phyloP scores from a whole-genome alignment of 2,329 filamentous ascomycete species.

The Coniella lustricola region DNA sequence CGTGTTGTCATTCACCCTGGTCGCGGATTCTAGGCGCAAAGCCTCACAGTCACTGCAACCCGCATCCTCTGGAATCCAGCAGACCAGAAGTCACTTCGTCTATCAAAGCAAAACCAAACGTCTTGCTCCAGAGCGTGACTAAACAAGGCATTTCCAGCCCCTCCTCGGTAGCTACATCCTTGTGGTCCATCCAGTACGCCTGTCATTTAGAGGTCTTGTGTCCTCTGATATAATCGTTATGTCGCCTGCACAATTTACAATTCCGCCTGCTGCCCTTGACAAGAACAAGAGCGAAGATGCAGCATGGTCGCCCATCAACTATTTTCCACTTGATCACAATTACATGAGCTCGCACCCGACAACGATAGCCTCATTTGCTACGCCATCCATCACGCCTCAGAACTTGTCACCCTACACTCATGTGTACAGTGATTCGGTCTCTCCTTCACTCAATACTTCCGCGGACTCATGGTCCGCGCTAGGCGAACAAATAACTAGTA shows the following conservation, averaged over 20 bases:
- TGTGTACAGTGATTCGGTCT: slow-evolving; percentile 31
- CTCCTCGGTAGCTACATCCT: slow-evolving; percentile 7
- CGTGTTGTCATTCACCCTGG: not conserved
- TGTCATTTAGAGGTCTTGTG: slow-evolving; percentile 10
- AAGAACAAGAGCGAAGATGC: slow-evolving; percentile 11
- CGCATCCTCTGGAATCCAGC: slow-evolving; percentile 3
- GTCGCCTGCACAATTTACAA: slow-evolving; percentile 15
- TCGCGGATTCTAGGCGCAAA: not conserved
- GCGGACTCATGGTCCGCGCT: slow-evolving; percentile 41
- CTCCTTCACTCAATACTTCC: slow-evolving; percentile 37
- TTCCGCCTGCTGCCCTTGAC: slow-evolving; percentile 15
- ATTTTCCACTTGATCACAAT: slow-evolving; percentile 2
- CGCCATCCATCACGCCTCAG: slow-evolving; percentile 30
- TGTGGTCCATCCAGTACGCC: slow-evolving; percentile 10
- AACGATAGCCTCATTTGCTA: slow-evolving; percentile 18
- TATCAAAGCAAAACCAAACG: not conserved
- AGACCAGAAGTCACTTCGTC: not conserved
- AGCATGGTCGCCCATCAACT: slow-evolving; percentile 7
- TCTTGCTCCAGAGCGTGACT: slow-evolving; percentile 6
- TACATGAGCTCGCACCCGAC: slow-evolving; percentile 12
- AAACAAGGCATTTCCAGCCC: slow-evolving; percentile 9
- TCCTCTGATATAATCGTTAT: slow-evolving; percentile 18
- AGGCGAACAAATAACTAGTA: slow-evolving; percentile 41
- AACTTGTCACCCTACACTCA: slow-evolving; percentile 37
- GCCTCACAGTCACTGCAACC: not conserved